A percentile compares a stretch with the other conserved stretches of the same genome.
phyloP scores from a whole-genome alignment of 2,329 filamentous ascomycete species.

The Colletotrichum chlorophyti region DNA sequence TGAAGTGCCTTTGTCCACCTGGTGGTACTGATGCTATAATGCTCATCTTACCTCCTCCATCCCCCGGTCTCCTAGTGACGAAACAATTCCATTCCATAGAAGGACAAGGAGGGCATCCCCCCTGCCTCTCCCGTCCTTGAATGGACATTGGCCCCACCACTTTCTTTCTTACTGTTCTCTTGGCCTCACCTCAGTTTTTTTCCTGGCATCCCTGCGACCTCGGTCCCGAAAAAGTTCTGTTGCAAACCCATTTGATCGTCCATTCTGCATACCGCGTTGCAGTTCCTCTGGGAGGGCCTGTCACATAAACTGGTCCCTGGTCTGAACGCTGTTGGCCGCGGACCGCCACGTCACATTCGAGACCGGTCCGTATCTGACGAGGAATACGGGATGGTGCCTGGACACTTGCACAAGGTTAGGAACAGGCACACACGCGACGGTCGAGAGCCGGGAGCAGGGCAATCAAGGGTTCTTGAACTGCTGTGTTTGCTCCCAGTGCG shows the following conservation, averaged over 20 bases:
- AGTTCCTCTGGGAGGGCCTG: slow-evolving; percentile 20
- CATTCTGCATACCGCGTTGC: slow-evolving; percentile 10
- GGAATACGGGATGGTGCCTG: not conserved
- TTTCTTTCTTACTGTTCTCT: slow-evolving; percentile 14
- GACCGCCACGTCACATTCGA: not conserved
- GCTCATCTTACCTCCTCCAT: not conserved
- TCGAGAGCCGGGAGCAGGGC: not conserved
- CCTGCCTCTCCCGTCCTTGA: slow-evolving; percentile 15
- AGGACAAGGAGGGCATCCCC: not conserved
- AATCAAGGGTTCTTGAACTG: not conserved
- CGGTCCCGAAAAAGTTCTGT: slow-evolving; percentile 7
- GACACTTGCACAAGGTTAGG: not conserved
- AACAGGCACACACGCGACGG: too few species aligned
- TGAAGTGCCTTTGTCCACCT: too few species aligned
- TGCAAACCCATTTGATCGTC: slow-evolving; percentile 4
- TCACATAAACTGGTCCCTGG: slow-evolving; percentile 3
- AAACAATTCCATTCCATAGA: slow-evolving; percentile 9
- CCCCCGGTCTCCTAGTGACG: slow-evolving; percentile 9
- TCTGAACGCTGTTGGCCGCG: not conserved
- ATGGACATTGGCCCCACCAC: slow-evolving; percentile 5
- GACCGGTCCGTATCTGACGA: not conserved
- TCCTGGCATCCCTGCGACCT: slow-evolving; percentile 17
- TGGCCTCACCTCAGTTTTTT: slow-evolving; percentile 13
- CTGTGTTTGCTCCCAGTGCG: not conserved
- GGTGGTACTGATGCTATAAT: too few species aligned